These are phyloP conservation scores for Veloboletus limbatus DNA, from an alignment of 1,284 basidiomycete species.

Conservation along the genomic window DNA sequence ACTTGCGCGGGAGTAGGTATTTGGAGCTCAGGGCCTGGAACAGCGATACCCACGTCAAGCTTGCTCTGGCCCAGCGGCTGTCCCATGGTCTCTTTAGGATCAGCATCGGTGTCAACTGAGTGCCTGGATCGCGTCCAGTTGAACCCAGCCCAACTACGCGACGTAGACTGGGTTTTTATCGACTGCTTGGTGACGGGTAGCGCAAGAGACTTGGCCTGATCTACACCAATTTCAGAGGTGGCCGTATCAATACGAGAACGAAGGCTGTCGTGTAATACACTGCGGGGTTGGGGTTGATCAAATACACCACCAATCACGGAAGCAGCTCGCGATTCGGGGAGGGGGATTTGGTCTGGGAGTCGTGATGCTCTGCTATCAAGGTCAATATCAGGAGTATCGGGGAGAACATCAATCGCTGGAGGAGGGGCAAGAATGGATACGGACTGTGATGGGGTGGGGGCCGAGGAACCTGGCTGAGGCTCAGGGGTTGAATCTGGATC, in stretches of 20 bases:
- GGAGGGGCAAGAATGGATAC: constrained; percentile 14
- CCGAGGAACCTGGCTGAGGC: not conserved
- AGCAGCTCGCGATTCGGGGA: constrained; percentile 31
- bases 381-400: constrained; percentile 19
- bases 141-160: constrained; percentile 4
- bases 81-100: constrained; percentile 1
- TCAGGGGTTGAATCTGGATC: constrained; percentile 10
- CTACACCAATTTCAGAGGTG: constrained; percentile 25
- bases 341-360: constrained; percentile 22
- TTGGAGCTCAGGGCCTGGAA: constrained; percentile 10
- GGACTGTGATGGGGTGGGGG: constrained; percentile 9
- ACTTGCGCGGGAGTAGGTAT: constrained; percentile 25
- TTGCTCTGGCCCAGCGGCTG: not conserved
- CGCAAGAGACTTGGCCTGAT: constrained; percentile 8
- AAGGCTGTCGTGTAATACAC: constrained; percentile 8
- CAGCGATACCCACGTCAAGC: constrained; percentile 1
- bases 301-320: constrained; percentile 29
- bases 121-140: constrained; percentile 5
- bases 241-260: constrained; percentile 18
- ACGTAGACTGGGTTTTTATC: constrained; percentile 1
- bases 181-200: constrained; percentile 7
- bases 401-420: constrained; percentile 8
- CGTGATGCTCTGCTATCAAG: constrained; percentile 3
- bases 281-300: constrained; percentile 25
- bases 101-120: not conserved